Evolutionary conservation across 345 rosid genomes (phyloP).

Genomic region (Trapa incisa): DNA sequence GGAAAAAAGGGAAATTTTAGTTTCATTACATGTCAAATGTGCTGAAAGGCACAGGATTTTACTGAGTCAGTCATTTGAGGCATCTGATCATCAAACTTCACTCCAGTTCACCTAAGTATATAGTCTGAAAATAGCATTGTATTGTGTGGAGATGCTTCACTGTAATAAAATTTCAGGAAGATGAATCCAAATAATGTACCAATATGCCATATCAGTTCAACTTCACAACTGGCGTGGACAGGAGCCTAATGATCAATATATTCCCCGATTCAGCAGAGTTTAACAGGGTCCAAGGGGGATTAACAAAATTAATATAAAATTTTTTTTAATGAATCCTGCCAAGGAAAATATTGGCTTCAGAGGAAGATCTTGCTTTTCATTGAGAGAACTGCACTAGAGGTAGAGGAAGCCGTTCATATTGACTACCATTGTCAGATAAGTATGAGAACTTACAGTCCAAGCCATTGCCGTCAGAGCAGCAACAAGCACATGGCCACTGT

Average conservation of each 20-base stretch:
- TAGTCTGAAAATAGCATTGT: background rate
- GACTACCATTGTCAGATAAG: slow-evolving; percentile 1
- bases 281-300: background rate
- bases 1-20: background rate
- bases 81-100: background rate
- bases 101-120: background rate
- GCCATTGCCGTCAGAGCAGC: slow-evolving; percentile 96
- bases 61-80: background rate
- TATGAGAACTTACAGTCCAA: slow-evolving; percentile 55
- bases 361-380: background rate
- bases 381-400: background rate
- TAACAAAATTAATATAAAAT: background rate
- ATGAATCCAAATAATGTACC: background rate
- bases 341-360: background rate
- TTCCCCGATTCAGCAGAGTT: background rate
- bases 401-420: background rate
- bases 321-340: background rate
- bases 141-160: background rate
- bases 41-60: background rate
- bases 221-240: background rate
- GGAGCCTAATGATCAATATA: background rate
- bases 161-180: background rate
- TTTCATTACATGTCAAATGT: background rate
- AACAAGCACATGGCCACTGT: slow-evolving; percentile 96
- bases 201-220: background rate